phyloP scores from a whole-genome alignment of 495 filamentous ascomycete species.

The Aspergillus nanangensis region DNA sequence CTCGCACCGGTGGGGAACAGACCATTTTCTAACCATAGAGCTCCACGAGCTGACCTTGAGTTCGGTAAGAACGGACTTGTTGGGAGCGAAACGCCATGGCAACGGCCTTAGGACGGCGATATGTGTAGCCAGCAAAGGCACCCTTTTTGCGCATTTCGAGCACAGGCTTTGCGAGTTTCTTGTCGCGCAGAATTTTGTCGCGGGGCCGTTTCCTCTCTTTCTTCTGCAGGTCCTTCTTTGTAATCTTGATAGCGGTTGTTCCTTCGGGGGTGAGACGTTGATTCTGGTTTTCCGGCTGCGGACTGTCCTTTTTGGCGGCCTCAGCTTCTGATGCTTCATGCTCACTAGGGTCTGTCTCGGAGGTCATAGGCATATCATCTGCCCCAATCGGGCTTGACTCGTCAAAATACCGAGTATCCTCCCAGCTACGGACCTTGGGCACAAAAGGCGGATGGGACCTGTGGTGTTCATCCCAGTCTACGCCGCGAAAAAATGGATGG shows the following conservation, averaged over 20 bases:
- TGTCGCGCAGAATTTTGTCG: conserved; percentile 76
- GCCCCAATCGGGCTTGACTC: conserved; percentile 61
- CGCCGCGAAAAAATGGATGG: conserved; percentile 67
- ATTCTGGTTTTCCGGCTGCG: background rate
- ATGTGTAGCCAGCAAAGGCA: conserved; percentile 90
- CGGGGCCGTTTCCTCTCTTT: conserved; percentile 68
- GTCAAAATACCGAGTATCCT: conserved; percentile 89
- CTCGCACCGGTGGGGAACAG: no score
- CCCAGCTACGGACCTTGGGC: conserved; percentile 61
- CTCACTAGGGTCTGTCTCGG: no score
- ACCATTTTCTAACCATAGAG: no score
- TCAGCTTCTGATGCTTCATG: no score
- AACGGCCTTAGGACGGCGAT: conserved; percentile 52
- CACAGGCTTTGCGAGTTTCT: conserved; percentile 52
- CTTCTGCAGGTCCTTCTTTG: conserved; percentile 19
- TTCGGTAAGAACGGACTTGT: no score
- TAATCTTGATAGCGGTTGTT: no score
- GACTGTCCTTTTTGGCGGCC: no score
- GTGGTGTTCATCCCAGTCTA: conserved; percentile 66
- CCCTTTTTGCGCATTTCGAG: conserved; percentile 74
- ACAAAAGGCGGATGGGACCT: conserved; percentile 70
- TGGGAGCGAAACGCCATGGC: conserved; percentile 28
- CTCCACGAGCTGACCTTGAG: no score
- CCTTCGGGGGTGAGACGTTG: conserved; percentile 9
- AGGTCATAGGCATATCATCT: conserved; percentile 29